Base-by-base conservation (phyloP, 495 filamentous ascomycete species). In the Talaromyces nanjingensis region DNA sequence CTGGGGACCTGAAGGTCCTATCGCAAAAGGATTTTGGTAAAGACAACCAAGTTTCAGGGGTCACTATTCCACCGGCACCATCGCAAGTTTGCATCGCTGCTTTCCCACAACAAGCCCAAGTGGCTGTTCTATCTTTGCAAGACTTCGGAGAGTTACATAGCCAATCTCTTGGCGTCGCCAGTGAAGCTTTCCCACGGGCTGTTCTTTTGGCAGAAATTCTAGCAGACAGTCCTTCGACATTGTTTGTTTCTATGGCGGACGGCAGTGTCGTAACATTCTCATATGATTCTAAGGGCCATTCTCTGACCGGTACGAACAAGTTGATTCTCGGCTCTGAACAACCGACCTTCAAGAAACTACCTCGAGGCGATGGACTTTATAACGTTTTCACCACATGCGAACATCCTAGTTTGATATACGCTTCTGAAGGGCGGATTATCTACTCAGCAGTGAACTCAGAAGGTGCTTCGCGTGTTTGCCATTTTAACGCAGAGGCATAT, bases 391-490 rank as follows among this genome's bases (percentile, higher is more conserved):
- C 93, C 1, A 93, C 90, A 0, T 97, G 91, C 67, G 94, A 98
- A 65, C 90, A 97, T 69, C 91, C 94, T 16, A 96, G 89, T 66
- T 73, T 99, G 57, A 96, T 98, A 59, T 97, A 98, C 67, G 89
- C 87, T 18, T 86, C 87, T 6, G 91, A 98, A 69, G 91, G 89
- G 1, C 84, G 93, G 11, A 87, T 97, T 29, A 87, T 96, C 6
- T 99, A 94, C 79, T 96, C 92, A 18, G 91, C 96, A 1, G 89
- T 97, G n/a, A 98, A 96, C 59, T 92, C 92, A 2, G 91, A 96
- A 67, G 86, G 91, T 57, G 89, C 92, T 5, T 85, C 86, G 5
- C 87, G 85, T 42, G 82, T 98, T 29, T 94, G 90, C 67, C 81
- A 90, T 6, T 93, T 99, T 66, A 84, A 98, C 72, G 74, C 86